Percentiles rank a stretch among this genome's conserved stretches.
Conservation (phyloP, 805 yeast species). For the Myxozyma neotropica region DNA sequence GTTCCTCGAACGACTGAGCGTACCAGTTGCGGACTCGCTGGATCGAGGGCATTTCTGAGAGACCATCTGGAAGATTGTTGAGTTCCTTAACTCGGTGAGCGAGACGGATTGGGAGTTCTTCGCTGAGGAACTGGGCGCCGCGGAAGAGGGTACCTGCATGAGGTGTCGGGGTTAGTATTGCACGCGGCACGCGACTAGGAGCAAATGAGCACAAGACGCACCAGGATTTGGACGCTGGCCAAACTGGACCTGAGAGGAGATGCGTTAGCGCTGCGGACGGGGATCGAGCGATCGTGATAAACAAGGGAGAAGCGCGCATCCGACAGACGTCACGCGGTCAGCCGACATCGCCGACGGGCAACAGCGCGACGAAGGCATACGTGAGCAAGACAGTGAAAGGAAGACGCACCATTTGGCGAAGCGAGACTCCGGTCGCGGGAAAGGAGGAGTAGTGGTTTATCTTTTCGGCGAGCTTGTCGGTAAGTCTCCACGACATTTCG, state of each 20-base stretch:
- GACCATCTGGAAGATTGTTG: conserved; percentile 75
- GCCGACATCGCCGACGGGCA: neutral
- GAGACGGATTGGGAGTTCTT: conserved; percentile 82
- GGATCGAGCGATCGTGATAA: no score
- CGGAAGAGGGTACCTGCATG: conserved; percentile 50
- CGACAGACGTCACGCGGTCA: no score
- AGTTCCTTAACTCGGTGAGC: conserved; percentile 85
- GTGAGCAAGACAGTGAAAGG: neutral
- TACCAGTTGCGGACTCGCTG: conserved; percentile 83
- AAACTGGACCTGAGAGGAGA: conserved; percentile 56
- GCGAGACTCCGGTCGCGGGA: conserved; percentile 81
- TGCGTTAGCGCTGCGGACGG: no score
- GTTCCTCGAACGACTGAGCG: conserved; percentile 84
- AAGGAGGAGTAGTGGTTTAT: conserved; percentile 67
- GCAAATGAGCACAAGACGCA: conserved; percentile 41
- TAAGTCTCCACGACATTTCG: conserved; percentile 41
- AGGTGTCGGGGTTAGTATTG: no score
- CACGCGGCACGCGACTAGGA: no score
- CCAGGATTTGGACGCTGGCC: conserved; percentile 81
- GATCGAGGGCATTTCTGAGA: conserved; percentile 73
- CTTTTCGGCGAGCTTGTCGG: conserved; percentile 52
- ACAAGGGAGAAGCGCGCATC: no score
- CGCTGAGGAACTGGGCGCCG: conserved; percentile 70
- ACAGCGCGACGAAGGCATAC: neutral
- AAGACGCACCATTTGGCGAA: conserved; percentile 72